Percentiles rank a stretch among this genome's conserved stretches.
Conservation (phyloP, 768 basidiomycete species). For the Dacryopinax primogenitus region DNA sequence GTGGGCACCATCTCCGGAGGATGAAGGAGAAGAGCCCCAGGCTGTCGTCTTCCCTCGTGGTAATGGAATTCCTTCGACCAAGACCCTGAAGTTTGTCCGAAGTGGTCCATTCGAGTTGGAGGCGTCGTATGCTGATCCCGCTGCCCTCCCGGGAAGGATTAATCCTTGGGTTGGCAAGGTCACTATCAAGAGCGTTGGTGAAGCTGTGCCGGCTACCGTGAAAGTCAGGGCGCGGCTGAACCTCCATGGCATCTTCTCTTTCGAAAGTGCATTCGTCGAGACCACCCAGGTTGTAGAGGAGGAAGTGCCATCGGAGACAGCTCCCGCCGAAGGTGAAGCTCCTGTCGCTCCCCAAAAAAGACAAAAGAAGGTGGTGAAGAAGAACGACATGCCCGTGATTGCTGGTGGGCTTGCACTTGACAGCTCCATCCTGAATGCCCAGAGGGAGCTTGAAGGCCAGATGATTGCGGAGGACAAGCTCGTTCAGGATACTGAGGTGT, state of each 20-base stretch:
- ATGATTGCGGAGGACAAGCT: constrained; percentile 91
- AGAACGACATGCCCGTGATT: constrained; percentile 67
- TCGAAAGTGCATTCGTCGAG: constrained; percentile 70
- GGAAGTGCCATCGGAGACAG: constrained; percentile 69
- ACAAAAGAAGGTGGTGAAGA: constrained; percentile 77
- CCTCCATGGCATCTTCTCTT: constrained; percentile 71
- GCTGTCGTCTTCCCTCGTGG: constrained; percentile 79
- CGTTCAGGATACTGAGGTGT: constrained; percentile 90
- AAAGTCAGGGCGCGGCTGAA: constrained; percentile 87
- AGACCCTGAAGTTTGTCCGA: constrained; percentile 90
- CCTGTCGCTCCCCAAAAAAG: constrained; percentile 42
- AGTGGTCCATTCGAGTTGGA: constrained; percentile 79
- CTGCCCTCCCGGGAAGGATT: constrained; percentile 55
- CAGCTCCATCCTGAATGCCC: constrained; percentile 44
- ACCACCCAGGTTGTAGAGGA: constrained; percentile 43
- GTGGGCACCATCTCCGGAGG: constrained; percentile 63
- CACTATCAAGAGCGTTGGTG: constrained; percentile 69
- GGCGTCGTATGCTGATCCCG: constrained; percentile 65
- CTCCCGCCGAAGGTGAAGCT: constrained; percentile 40
- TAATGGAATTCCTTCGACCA: constrained; percentile 82
- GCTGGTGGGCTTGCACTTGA: constrained; percentile 54
- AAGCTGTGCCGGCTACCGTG: constrained; percentile 64
- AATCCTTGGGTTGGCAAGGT: constrained; percentile 78
- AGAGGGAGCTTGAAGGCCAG: constrained; percentile 70
- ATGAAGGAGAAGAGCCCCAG: constrained; percentile 76